phyloP scores from a whole-genome alignment of 73 alveolate genomes.

The Tetrahymena borealis region DNA sequence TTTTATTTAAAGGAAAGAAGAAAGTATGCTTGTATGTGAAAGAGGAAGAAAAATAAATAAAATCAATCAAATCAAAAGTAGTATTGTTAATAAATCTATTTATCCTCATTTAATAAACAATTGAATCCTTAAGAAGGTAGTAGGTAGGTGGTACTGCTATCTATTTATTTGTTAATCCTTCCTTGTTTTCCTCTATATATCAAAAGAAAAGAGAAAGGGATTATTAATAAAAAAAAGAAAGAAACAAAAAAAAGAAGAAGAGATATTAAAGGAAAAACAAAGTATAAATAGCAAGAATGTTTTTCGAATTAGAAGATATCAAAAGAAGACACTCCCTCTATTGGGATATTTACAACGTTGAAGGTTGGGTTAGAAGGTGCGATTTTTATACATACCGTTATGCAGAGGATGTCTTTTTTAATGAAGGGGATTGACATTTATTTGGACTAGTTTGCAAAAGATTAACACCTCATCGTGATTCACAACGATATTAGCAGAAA shows the following conservation, averaged over 20 bases:
- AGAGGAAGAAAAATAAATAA: neutral
- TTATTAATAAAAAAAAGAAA: neutral
- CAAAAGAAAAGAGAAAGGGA: neutral
- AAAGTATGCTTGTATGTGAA: neutral
- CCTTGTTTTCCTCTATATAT: neutral
- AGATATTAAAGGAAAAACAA: neutral
- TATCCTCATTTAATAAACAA: no score
- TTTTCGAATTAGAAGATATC: conserved; percentile 46
- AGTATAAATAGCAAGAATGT: conserved; percentile 23
- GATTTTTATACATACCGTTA: neutral
- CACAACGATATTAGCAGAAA: neutral
- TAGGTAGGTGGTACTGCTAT: no score
- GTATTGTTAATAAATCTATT: no score
- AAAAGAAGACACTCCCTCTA: conserved; percentile 43
- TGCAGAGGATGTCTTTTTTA: neutral
- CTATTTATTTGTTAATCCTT: neutral
- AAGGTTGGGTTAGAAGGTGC: conserved; percentile 41
- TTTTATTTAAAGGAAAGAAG: neutral
- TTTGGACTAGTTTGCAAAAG: neutral
- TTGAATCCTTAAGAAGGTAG: no score
- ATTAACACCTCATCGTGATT: neutral
- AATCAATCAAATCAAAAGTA: no score
- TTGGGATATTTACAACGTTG: conserved; percentile 32
- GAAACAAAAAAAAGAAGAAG: conserved; percentile 1
- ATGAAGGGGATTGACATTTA: neutral